Base-by-base conservation (phyloP, 495 filamentous ascomycete genomes). In the Daldinia decipiens region DNA sequence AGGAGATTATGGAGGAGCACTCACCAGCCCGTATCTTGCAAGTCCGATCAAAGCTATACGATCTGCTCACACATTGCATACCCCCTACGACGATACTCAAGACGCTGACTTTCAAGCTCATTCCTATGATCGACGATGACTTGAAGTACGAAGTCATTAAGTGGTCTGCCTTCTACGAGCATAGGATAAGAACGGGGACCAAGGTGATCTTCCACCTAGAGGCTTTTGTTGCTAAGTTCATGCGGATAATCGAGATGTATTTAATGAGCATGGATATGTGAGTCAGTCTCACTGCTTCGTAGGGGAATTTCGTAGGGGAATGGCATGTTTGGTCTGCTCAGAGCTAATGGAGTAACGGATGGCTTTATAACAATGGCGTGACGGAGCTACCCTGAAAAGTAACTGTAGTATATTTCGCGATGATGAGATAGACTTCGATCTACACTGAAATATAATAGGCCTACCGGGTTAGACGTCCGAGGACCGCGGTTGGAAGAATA, bases 121-220 rank as follows among this genome's bases (percentile, higher is more conserved):
- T 98, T 58, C 86, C 88, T 0, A 88, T 92, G 73, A 89, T 96
- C 34, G 95, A 97, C 69, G 94, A 97, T 76, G 88, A 84, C 21
- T 81, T 99, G 43, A 98, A 97, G 79, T 87, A 91, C 5, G 94
- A 98, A 4, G 91, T 99, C 5, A 93, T 99, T 73, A 92, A 91
- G 77, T 98, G 95, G 94, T 90, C 92, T 26, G 95, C 95, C 0
- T 98, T 98, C 72, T 99, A 95, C 75, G 96, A 99, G 78, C 95
- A 98, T 79, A 87, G 95, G 67, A 91, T 98, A 77, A 90, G 90
- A 68, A 87, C 91, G 68, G 95, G 95, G 40, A 95, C 83, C 82
- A 99, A 99, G 87, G 90, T 94, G 26, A 98, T 99, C 52, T 99
- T 99, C 79, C 95, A 99, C 72, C 86, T 99, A 0, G 95, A 99